Evolutionary conservation across 1,139 yeast species (phyloP), one percentile per base, ranked within the genome.

Genomic region (Lodderomyces orthopsilosis): DNA sequence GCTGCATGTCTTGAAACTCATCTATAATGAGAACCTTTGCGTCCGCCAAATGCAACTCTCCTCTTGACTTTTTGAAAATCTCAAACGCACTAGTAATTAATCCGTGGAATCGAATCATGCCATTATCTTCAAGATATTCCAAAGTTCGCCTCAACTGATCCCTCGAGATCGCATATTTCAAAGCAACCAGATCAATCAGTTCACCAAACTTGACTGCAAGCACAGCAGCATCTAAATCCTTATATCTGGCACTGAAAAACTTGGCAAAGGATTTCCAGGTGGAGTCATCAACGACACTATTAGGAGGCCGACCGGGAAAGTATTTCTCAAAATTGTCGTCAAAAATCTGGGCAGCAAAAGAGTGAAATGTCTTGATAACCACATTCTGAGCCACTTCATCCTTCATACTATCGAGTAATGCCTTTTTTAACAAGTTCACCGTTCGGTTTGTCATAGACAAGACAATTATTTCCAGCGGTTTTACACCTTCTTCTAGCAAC

Each of bases 1-100:
- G 71, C 49, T 81, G 76, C 61, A 84, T 70, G 59, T 86, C 95
- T 57, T 86, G 94, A 55, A 81, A 83, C 59, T 86, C 95, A 60
- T 86, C 95, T 10, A 85, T 80, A 0, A 86, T 59, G 0, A 85
- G 66, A 3, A 61, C 72, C 45, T 61, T 62, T 42, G 62, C 65
- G 13, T 54, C 51, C 6, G 54, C 48, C 24, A 71, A 40, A 30
- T 56, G 60, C 10, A 69, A 62, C 17, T 41, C 41, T 7, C 41
- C 36, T 5, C 35, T 28, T 37, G 68, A 60, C 7, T 33, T 21
- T 4, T 54, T 41, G 37, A 70, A 53, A 28, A 71, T 46, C 4
- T 54, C 52, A 4, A 62, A 42, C 0, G 73, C 74, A 45, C 62
- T 61, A 8, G 58, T 43, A 12, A 72, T 55, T 17, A 70, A 56